These are phyloP conservation scores for Venustampulla echinocandica DNA, from an alignment of 495 filamentous ascomycete species.

Conservation along the genomic window DNA sequence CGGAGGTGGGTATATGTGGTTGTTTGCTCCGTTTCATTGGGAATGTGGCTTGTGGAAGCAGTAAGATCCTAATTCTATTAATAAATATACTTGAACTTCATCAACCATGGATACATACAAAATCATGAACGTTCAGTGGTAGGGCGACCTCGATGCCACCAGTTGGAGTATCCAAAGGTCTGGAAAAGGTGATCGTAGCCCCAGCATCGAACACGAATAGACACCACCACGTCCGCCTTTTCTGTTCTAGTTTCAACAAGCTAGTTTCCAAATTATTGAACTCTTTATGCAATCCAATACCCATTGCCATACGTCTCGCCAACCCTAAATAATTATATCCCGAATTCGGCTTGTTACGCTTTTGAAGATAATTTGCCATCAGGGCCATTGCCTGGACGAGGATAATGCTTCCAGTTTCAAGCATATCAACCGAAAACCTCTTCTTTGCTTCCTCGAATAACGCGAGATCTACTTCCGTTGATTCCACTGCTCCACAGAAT, in stretches of 20 bases:
- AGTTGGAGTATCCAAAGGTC: too few species aligned
- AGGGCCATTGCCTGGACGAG: neutral
- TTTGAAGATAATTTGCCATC: neutral
- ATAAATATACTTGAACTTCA: too few species aligned
- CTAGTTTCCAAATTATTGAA: neutral
- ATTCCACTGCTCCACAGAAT: neutral
- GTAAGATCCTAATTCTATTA: too few species aligned
- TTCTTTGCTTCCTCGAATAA: neutral
- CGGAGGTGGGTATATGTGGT: too few species aligned
- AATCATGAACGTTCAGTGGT: too few species aligned
- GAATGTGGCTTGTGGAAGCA: too few species aligned
- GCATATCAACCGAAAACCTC: neutral
- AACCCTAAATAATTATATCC: neutral
- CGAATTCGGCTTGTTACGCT: neutral
- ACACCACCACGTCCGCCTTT: neutral
- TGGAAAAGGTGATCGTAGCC: neutral
- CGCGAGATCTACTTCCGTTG: neutral
- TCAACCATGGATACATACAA: too few species aligned
- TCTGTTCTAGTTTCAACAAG: neutral
- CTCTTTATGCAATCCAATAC: neutral
- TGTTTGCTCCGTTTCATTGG: too few species aligned
- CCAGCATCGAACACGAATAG: neutral
- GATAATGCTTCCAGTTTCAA: neutral
- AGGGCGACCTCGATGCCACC: too few species aligned
- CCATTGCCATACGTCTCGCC: neutral